Evolutionary conservation across 805 yeast species (phyloP).

Genomic region (Ascoidea asiatica): DNA sequence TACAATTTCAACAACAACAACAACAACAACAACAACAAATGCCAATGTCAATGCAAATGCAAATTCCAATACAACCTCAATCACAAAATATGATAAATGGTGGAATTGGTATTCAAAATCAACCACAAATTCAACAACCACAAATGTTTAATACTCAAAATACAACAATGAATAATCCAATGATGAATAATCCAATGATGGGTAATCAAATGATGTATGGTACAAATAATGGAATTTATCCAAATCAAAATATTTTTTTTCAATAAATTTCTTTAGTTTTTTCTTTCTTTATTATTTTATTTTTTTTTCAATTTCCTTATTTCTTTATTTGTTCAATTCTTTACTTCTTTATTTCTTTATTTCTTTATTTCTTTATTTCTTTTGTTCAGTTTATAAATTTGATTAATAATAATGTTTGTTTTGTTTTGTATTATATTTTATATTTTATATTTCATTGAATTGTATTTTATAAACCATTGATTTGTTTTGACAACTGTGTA

Average conservation of each 20-base stretch:
- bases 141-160: no score
- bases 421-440: background rate
- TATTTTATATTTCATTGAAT: background rate
- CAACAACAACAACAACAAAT: conserved; percentile 4
- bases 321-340: no score
- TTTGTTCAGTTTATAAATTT: background rate
- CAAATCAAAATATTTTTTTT: background rate
- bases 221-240: background rate
- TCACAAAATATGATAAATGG: no score
- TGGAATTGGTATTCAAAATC: no score
- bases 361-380: background rate
- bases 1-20: background rate
- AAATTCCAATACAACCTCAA: no score
- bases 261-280: background rate
- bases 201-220: background rate
- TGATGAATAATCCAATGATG: no score
- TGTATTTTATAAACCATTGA: no score
- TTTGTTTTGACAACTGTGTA: no score
- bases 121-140: no score
- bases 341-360: no score
- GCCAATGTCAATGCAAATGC: background rate
- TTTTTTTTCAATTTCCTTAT: no score
- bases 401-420: background rate
- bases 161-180: no score
- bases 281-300: background rate